These are phyloP conservation scores for Berkeleyomyces rouxiae DNA, from an alignment of 2,329 filamentous ascomycete genomes.

Conservation along the genomic window DNA sequence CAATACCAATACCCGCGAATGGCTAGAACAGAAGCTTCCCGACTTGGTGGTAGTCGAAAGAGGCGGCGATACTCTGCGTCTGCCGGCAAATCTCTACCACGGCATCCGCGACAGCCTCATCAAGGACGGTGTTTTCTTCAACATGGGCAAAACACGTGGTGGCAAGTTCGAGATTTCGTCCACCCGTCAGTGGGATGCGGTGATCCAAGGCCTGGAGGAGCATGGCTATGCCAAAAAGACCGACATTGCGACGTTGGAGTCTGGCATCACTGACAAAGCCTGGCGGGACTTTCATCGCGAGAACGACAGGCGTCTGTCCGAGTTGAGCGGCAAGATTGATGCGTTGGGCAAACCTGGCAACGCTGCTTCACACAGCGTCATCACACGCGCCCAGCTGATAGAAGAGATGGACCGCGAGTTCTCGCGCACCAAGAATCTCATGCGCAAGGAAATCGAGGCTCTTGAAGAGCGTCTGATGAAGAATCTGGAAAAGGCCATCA, in stretches of 20 bases:
- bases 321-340: conserved; percentile 20
- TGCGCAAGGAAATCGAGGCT: conserved; percentile 25
- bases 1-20: conserved; percentile 21
- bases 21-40: conserved; percentile 36
- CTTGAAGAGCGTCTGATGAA: conserved; percentile 22
- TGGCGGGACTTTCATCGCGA: conserved; percentile 19
- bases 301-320: conserved; percentile 21
- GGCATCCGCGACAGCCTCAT: conserved; percentile 41
- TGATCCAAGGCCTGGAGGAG: conserved; percentile 26
- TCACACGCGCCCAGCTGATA: conserved; percentile 35
- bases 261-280: conserved; percentile 21
- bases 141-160: conserved; percentile 25
- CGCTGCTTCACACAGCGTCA: conserved; percentile 20
- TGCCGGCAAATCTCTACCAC: conserved; percentile 46
- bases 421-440: conserved; percentile 23
- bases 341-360: conserved; percentile 13
- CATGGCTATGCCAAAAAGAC: conserved; percentile 16
- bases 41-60: conserved; percentile 38
- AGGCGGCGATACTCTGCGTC: conserved; percentile 32
- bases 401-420: conserved; percentile 26
- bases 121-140: conserved; percentile 31
- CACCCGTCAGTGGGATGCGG: conserved; percentile 30
- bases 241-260: conserved; percentile 1
- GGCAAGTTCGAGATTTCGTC: conserved; percentile 25
- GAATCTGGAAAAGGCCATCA: conserved; percentile 17